Base-by-base conservation (phyloP, 2,329 filamentous ascomycete species). In the Claviceps humidiphila region DNA sequence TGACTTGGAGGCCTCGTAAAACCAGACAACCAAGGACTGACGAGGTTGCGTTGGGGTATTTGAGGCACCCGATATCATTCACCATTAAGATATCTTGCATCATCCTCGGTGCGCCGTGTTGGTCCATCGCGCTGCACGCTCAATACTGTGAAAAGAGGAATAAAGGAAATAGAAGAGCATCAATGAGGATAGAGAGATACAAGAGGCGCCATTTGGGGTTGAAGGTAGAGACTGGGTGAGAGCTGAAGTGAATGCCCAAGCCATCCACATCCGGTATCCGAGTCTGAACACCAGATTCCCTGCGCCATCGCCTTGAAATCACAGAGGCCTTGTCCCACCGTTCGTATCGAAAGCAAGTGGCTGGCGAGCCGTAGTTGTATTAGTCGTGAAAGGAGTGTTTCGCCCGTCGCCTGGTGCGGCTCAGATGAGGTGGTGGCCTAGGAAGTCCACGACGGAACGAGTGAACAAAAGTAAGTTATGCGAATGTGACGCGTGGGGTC, bases 141-240 rank as follows among this genome's bases (percentile, higher is more conserved):
- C 17, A 37, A 47, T 45, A 42, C 20, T 47, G 17, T 14, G 42
- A 20, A 42, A 34, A 37, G 4, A 37, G 47, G 20, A 50, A 43
- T 30, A 13, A 14, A 37, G 22, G 17, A 47, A 20, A 43, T 13
- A 43, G 58, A 59, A 54, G 55, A 52, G 55, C 56, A 52, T 47
- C 43, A 26, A 51, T 20, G 40, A 43, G 44, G 51, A 53, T 48
- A 26, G 39, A 51, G 26, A 22, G 49, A 41, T 39, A 54, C 42
- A 52, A 46, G 53, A 56, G 57, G 30, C 30, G 30, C 22, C 45
- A 16, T 54, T 11, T 51, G 58, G 59, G 55, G 58, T 53, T 57
- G 55, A 49, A 56, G 59, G 61, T 59, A 60, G 61, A 58, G 59
- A 61, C 59, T 60, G 30, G 9, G 30, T 34, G 58, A 58, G 44